These are phyloP conservation scores for Paecilomyces formosus DNA, from an alignment of 2,329 filamentous ascomycete species.

Conservation along the genomic window DNA sequence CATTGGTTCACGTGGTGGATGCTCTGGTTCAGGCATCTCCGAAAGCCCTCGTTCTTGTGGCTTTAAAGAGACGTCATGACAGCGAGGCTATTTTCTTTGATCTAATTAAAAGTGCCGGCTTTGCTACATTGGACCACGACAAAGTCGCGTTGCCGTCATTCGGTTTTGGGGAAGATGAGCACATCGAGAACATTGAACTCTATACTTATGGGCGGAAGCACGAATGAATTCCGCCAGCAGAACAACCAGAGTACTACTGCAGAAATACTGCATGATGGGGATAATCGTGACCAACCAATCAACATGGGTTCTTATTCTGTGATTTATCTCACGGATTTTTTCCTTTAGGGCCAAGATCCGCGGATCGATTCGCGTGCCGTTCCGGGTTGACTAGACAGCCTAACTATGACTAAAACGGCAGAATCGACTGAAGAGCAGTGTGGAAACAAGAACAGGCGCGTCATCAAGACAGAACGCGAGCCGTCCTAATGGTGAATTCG, in stretches of 20 bases:
- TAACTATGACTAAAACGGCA: background rate
- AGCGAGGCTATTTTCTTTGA: slow-evolving; percentile 61
- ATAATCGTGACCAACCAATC: background rate
- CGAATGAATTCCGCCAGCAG: background rate
- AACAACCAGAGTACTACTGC: background rate
- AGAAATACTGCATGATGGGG: background rate
- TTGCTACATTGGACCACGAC: slow-evolving; percentile 24
- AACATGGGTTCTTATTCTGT: background rate
- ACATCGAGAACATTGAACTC: slow-evolving; percentile 30
- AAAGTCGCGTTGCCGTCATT: slow-evolving; percentile 28
- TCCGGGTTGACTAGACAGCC: background rate
- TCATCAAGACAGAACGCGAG: background rate
- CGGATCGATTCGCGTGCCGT: background rate
- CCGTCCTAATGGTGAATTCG: background rate
- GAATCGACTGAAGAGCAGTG: background rate
- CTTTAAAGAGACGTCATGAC: slow-evolving; percentile 60
- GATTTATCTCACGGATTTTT: background rate
- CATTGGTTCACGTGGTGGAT: slow-evolving; percentile 52
- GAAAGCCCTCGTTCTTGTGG: slow-evolving; percentile 47
- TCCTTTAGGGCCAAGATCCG: background rate
- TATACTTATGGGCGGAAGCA: slow-evolving; percentile 23
- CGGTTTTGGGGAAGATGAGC: slow-evolving; percentile 17
- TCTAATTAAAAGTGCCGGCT: slow-evolving; percentile 41
- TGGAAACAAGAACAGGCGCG: background rate
- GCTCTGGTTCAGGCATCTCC: slow-evolving; percentile 43